Percentiles rank a stretch among this genome's conserved stretches.
These are phyloP conservation scores for Polytrichum formosum DNA, from an alignment of 225 moss, liverwort and hornwort genomes.

Conservation along the genomic window DNA sequence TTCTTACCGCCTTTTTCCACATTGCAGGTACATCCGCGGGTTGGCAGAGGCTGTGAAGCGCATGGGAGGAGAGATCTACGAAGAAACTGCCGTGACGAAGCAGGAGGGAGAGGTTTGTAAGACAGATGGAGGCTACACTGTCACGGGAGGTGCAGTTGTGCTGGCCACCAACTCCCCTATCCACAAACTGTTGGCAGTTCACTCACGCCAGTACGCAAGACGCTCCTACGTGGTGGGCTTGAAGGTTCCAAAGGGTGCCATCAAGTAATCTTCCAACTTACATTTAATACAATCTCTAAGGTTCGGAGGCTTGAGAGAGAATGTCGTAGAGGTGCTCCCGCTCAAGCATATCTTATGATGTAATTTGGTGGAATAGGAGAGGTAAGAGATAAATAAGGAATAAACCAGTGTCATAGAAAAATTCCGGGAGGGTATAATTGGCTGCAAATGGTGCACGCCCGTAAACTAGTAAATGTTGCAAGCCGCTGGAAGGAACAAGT, in stretches of 20 bases:
- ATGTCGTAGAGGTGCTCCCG: too few species aligned
- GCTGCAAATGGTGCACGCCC: too few species aligned
- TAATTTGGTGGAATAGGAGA: too few species aligned
- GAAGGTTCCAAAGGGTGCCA: slow-evolving; percentile 26
- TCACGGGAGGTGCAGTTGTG: slow-evolving; percentile 29
- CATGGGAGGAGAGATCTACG: slow-evolving; percentile 38
- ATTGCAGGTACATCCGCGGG: slow-evolving; percentile 27
- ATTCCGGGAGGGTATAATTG: too few species aligned
- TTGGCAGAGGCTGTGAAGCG: slow-evolving; percentile 30
- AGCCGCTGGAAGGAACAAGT: too few species aligned
- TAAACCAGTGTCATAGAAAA: too few species aligned
- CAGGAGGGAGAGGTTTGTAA: slow-evolving; percentile 16
- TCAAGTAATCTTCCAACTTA: slow-evolving; percentile 10
- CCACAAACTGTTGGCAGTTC: slow-evolving; percentile 21
- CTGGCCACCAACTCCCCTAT: slow-evolving; percentile 40
- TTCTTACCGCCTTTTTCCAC: not conserved
- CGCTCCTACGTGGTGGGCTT: slow-evolving; percentile 36
- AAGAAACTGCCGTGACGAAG: slow-evolving; percentile 27
- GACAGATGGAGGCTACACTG: slow-evolving; percentile 18
- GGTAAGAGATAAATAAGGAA: too few species aligned
- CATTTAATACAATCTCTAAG: too few species aligned
- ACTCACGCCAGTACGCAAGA: slow-evolving; percentile 25
- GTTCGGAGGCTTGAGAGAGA: too few species aligned
- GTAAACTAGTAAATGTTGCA: too few species aligned
- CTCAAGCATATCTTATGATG: too few species aligned